Percentiles rank a stretch among this genome's conserved stretches.
Evolutionary conservation across 257 asterid genomes (phyloP).

Genomic region (Hygrophila difformis): DNA sequence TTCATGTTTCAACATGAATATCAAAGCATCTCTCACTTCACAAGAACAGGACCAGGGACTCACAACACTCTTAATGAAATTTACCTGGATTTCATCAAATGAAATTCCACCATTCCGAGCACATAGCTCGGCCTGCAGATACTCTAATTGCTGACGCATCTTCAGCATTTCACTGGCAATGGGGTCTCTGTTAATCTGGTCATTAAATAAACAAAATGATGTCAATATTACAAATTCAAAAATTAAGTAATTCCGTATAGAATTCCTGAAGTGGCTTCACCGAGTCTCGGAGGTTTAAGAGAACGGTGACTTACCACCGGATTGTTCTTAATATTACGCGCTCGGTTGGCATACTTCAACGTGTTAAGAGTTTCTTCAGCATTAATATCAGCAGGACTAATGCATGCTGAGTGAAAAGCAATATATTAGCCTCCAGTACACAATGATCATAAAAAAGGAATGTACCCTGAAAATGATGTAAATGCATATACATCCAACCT

Average conservation of each 20-base stretch:
- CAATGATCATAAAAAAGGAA: no score
- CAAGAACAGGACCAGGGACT: no score
- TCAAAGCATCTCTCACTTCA: no score
- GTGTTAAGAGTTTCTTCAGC: constrained; percentile 71
- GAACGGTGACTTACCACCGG: constrained; percentile 42
- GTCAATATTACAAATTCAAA: constrained; percentile 10
- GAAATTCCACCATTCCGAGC: constrained; percentile 94
- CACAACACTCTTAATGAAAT: no score
- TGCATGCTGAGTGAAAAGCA: no score
- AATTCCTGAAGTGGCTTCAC: no score
- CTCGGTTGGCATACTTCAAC: constrained; percentile 71
- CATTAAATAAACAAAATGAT: constrained; percentile 17
- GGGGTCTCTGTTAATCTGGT: constrained; percentile 91
- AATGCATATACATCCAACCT: constrained; percentile 34
- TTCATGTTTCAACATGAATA: no score
- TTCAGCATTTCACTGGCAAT: constrained; percentile 91
- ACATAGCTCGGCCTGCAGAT: constrained; percentile 92
- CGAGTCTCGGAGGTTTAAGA: neutral
- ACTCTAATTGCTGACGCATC: constrained; percentile 95
- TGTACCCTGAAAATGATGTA: no score
- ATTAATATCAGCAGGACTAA: constrained; percentile 72
- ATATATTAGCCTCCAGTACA: no score
- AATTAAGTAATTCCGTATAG: neutral
- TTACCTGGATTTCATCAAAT: constrained; percentile 82
- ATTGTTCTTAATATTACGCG: constrained; percentile 69